phyloP scores from a whole-genome alignment of 495 filamentous ascomycete genomes.

The Talaromyces stipitatus region DNA sequence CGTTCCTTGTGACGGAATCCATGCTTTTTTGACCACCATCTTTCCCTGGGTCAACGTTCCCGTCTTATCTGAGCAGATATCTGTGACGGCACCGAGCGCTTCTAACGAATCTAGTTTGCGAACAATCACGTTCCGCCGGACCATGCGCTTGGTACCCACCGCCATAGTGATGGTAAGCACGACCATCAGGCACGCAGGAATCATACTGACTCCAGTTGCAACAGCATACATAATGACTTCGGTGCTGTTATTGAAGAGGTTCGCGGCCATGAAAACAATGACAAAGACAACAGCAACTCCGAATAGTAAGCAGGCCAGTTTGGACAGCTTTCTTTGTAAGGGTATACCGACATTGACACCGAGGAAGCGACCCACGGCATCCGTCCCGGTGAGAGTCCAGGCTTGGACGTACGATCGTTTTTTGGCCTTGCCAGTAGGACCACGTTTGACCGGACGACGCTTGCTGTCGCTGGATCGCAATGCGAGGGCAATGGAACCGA shows the following conservation, averaged over 20 bases:
- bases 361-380: slow-evolving; percentile 62
- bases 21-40: slow-evolving; percentile 67
- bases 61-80: slow-evolving; percentile 69
- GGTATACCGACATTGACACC: slow-evolving; percentile 65
- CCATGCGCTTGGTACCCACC: slow-evolving; percentile 66
- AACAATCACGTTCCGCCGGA: slow-evolving; percentile 59
- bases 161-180: slow-evolving; percentile 64
- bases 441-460: slow-evolving; percentile 49
- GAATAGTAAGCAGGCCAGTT: slow-evolving; percentile 63
- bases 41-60: slow-evolving; percentile 58
- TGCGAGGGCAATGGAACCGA: slow-evolving; percentile 60
- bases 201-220: slow-evolving; percentile 60
- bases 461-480: slow-evolving; percentile 42
- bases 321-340: slow-evolving; percentile 59
- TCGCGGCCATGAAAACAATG: slow-evolving; percentile 58
- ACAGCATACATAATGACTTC: slow-evolving; percentile 68
- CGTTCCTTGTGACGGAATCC: slow-evolving; percentile 53
- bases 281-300: slow-evolving; percentile 61
- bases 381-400: slow-evolving; percentile 55
- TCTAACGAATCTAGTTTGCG: slow-evolving; percentile 59
- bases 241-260: slow-evolving; percentile 48
- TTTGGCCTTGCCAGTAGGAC: slow-evolving; percentile 47
- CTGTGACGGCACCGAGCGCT: slow-evolving; percentile 60
- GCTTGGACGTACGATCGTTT: slow-evolving; percentile 64
- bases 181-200: slow-evolving; percentile 63